Percentiles rank a stretch among this genome's conserved stretches.
Evolutionary conservation across 768 basidiomycete genomes (phyloP).

Genomic region (Hypholoma fasciculare): DNA sequence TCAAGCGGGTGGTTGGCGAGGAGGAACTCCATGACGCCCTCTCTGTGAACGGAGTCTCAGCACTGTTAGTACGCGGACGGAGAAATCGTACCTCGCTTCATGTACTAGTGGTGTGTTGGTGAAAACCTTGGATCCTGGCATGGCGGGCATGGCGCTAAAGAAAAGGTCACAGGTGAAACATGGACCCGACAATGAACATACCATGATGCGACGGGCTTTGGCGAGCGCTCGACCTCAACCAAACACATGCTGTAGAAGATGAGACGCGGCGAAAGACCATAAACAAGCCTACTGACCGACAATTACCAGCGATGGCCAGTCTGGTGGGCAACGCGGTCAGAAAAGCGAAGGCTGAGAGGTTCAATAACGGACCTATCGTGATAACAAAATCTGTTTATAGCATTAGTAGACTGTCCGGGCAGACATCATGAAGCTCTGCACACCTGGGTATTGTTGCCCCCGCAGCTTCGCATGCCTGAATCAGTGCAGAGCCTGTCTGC

Average conservation of each 20-base stretch:
- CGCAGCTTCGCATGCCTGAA: slow-evolving; percentile 93
- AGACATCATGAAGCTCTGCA: slow-evolving; percentile 11
- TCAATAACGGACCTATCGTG: slow-evolving; percentile 66
- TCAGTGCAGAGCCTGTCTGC: slow-evolving; percentile 80
- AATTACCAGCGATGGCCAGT: slow-evolving; percentile 96
- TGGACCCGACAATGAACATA: slow-evolving; percentile 26
- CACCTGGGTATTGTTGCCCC: slow-evolving; percentile 81
- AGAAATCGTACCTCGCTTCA: slow-evolving; percentile 66
- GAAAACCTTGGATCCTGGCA: slow-evolving; percentile 90
- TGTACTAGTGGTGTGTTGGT: slow-evolving; percentile 92
- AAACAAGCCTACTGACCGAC: slow-evolving; percentile 61
- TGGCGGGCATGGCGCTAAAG: slow-evolving; percentile 91
- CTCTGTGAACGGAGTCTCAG: slow-evolving; percentile 42
- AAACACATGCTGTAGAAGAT: slow-evolving; percentile 81
- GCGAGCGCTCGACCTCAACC: slow-evolving; percentile 94
- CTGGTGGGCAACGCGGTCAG: slow-evolving; percentile 34
- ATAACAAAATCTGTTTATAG: slow-evolving; percentile 66
- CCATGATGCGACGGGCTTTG: slow-evolving; percentile 95
- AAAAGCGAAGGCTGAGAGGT: background rate
- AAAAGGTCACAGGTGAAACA: background rate
- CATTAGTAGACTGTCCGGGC: slow-evolving; percentile 16
- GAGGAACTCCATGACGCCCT: slow-evolving; percentile 99
- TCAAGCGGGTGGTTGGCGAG: slow-evolving; percentile 97
- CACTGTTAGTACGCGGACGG: background rate
- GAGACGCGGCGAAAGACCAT: slow-evolving; percentile 2